A percentile compares a stretch with the other conserved stretches of the same genome.
Evolutionary conservation across 1,139 yeast species (phyloP).

Genomic region (Yamadazyma dushanensis): DNA sequence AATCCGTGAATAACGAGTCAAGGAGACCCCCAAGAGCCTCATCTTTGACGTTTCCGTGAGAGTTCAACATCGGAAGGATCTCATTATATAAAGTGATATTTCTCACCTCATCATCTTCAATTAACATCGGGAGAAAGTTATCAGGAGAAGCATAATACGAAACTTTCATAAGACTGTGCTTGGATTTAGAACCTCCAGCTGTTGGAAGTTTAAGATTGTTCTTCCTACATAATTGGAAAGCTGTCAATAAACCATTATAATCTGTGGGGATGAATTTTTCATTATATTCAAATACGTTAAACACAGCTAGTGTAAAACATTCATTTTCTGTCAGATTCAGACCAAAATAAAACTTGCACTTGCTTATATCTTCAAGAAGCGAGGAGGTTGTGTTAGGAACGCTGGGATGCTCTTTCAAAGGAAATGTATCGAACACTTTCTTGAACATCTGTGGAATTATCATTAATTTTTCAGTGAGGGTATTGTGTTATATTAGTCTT

Average conservation of each 20-base stretch:
- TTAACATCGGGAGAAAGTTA: constrained; percentile 42
- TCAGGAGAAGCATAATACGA: constrained; percentile 44
- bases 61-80: constrained; percentile 11
- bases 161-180: constrained; percentile 28
- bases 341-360: constrained; percentile 17
- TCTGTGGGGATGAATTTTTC: constrained; percentile 36
- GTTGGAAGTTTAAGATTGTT: constrained; percentile 35
- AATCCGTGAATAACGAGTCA: constrained; percentile 40
- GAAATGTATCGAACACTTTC: constrained; percentile 50
- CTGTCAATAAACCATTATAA: constrained; percentile 41
- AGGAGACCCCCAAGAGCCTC: constrained; percentile 29
- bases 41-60: constrained; percentile 12
- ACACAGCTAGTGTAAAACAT: constrained; percentile 41
- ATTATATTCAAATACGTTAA: constrained; percentile 28
- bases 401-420: constrained; percentile 39
- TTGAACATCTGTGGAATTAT: constrained; percentile 44
- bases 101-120: constrained; percentile 37
- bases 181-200: constrained; percentile 21
- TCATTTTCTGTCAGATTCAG: neutral
- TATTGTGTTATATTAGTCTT: constrained; percentile 41
- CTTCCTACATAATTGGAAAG: constrained; percentile 35
- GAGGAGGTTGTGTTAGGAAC: constrained; percentile 20
- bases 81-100: constrained; percentile 22
- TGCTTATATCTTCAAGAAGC: constrained; percentile 10
- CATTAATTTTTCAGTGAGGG: constrained; percentile 2